A percentile compares a stretch with the other conserved stretches of the same genome.
Conservation (phyloP, 1,284 basidiomycete genomes). For the Moniliophthora roreri region DNA sequence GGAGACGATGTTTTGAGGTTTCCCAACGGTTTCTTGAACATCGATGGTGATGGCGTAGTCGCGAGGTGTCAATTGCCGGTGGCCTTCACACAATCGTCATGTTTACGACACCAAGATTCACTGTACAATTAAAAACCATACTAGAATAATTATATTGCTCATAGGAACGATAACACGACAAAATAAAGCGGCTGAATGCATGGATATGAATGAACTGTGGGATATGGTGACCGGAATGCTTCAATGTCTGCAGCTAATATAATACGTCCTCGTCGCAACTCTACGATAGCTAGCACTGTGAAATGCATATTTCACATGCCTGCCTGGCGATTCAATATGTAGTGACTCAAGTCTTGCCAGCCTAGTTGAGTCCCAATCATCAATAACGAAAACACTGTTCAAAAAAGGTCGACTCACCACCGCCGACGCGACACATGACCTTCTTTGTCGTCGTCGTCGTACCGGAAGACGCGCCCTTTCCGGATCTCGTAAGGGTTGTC, state of each 20-base stretch:
- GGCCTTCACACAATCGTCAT: background rate
- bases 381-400: slow-evolving; percentile 12
- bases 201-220: background rate
- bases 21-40: slow-evolving; percentile 76
- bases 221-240: background rate
- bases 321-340: slow-evolving; percentile 72
- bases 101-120: background rate
- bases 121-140: background rate
- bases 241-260: background rate
- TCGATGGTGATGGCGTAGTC: slow-evolving; percentile 23
- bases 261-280: background rate
- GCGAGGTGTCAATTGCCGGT: background rate
- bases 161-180: slow-evolving; percentile 4
- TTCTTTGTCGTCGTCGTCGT: slow-evolving; percentile 58
- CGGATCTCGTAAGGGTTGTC: slow-evolving; percentile 68
- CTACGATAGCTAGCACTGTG: background rate
- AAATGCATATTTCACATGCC: slow-evolving; percentile 37
- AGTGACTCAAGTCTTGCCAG: slow-evolving; percentile 84
- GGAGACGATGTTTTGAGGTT: slow-evolving; percentile 72
- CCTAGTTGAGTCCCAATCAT: slow-evolving; percentile 41
- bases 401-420: slow-evolving; percentile 49
- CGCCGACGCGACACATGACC: slow-evolving; percentile 84
- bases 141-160: slow-evolving; percentile 1
- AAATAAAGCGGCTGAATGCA: slow-evolving; percentile 1
- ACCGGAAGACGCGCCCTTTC: slow-evolving; percentile 47